phyloP scores from a whole-genome alignment of 2,329 filamentous ascomycete species.

The Setomelanomma holmii region DNA sequence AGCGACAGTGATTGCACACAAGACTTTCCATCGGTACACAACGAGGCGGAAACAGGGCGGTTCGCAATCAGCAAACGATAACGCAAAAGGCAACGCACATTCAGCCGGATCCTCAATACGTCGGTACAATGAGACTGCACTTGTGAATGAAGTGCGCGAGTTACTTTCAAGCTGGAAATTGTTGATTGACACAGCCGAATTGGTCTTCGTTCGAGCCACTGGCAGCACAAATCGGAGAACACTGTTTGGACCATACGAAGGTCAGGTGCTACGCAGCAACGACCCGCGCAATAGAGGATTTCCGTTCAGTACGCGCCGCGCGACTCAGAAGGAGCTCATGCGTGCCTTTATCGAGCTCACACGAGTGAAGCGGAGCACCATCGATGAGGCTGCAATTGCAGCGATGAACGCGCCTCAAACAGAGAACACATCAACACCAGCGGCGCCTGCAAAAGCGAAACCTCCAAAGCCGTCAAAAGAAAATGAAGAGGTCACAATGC shows the following conservation, averaged over 20 bases:
- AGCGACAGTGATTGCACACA: conserved; percentile 88
- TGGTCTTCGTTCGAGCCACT: conserved; percentile 89
- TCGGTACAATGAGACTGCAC: conserved; percentile 90
- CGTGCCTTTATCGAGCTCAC: conserved; percentile 93
- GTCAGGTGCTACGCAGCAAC: conserved; percentile 78
- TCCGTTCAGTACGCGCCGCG: conserved; percentile 88
- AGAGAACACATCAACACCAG: conserved; percentile 49
- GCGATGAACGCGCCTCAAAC: conserved; percentile 55
- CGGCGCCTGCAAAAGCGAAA: conserved; percentile 54
- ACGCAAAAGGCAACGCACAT: conserved; percentile 90
- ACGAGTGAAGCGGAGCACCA: conserved; percentile 80
- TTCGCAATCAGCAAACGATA: conserved; percentile 91
- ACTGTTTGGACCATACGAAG: conserved; percentile 89
- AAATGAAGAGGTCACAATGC: conserved; percentile 80
- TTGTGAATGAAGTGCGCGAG: conserved; percentile 85
- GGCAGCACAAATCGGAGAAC: conserved; percentile 86
- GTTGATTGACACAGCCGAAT: conserved; percentile 81
- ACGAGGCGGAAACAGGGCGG: conserved; percentile 96
- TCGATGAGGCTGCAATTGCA: conserved; percentile 70
- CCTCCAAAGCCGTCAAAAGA: conserved; percentile 75
- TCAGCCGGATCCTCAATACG: conserved; percentile 90
- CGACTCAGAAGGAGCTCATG: conserved; percentile 94
- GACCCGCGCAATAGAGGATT: conserved; percentile 85
- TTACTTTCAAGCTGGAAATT: conserved; percentile 84
- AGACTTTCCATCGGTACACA: conserved; percentile 97